Percentiles rank a stretch among this genome's conserved stretches.
phyloP scores from a whole-genome alignment of 306 rosid genomes.

The Gastrolobium villosum region DNA sequence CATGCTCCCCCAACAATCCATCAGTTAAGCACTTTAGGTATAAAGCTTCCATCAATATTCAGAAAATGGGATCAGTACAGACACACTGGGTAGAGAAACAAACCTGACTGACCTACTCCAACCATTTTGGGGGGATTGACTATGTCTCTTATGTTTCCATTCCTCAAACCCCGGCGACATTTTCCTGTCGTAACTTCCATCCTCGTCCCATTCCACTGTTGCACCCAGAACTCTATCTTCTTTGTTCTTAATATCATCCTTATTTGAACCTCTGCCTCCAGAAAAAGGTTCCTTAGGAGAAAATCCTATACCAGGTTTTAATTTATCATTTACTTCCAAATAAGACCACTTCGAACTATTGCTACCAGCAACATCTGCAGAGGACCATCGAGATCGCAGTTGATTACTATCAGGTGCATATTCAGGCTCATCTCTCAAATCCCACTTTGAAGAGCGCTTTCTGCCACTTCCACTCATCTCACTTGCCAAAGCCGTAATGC shows the following conservation, averaged over 20 bases:
- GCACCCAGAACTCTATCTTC: conserved; percentile 60
- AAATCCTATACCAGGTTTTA: conserved; percentile 58
- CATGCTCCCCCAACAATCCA: conserved; percentile 26
- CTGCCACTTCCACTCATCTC: conserved; percentile 88
- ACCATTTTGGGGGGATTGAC: conserved; percentile 78
- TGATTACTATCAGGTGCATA: conserved; percentile 64
- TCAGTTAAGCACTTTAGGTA: neutral
- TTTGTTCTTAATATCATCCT: conserved; percentile 62
- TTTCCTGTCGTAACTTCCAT: conserved; percentile 63
- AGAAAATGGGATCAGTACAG: conserved; percentile 36
- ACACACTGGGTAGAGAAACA: conserved; percentile 32
- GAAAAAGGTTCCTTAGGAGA: conserved; percentile 69
- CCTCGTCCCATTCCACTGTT: conserved; percentile 71
- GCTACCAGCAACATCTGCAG: conserved; percentile 67
- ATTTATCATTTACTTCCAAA: conserved; percentile 64
- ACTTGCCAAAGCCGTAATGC: conserved; percentile 43
- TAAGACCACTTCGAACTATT: conserved; percentile 73
- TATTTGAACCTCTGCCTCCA: conserved; percentile 73
- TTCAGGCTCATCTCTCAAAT: conserved; percentile 72
- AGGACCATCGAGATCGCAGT: conserved; percentile 66
- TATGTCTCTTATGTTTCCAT: conserved; percentile 69
- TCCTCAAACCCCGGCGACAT: conserved; percentile 86
- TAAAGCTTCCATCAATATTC: conserved; percentile 39
- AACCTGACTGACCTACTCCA: conserved; percentile 80
- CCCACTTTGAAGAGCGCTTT: conserved; percentile 93